phyloP scores from a whole-genome alignment of 176 grass and related monocot genomes.

The Carex cristatella region DNA sequence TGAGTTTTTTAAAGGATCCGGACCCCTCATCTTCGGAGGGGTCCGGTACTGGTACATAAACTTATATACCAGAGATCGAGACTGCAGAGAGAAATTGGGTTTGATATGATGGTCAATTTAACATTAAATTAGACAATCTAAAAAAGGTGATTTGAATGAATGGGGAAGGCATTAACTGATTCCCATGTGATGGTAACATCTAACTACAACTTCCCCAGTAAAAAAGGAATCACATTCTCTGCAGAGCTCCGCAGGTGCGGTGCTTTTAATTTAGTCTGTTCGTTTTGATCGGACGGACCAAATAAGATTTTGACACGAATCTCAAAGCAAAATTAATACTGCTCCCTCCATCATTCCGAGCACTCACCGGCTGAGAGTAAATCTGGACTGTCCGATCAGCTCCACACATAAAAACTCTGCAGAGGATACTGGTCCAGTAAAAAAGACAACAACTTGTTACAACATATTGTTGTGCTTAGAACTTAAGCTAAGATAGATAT shows the following conservation, averaged over 20 bases:
- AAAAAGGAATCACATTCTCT: too few relatives aligned
- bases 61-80: neutral
- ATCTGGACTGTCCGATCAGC: too few relatives aligned
- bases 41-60: neutral
- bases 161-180: neutral
- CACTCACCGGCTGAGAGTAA: too few relatives aligned
- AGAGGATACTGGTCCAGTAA: too few relatives aligned
- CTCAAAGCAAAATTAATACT: too few relatives aligned
- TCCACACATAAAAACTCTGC: too few relatives aligned
- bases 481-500: neutral
- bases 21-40: neutral
- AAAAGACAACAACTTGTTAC: neutral
- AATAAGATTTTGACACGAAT: too few relatives aligned
- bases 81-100: neutral
- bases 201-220: constrained; percentile 7
- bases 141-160: neutral
- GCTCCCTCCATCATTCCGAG: too few relatives aligned
- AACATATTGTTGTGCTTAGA: neutral
- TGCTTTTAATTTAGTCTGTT: too few relatives aligned
- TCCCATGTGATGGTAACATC: constrained; percentile 22
- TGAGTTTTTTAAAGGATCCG: too few relatives aligned
- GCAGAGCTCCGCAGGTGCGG: too few relatives aligned
- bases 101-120: neutral
- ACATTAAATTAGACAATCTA: neutral
- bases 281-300: too few relatives aligned